These are phyloP conservation scores for Climacium dendroides DNA, from an alignment of 225 moss, liverwort and hornwort species.

Conservation along the genomic window DNA sequence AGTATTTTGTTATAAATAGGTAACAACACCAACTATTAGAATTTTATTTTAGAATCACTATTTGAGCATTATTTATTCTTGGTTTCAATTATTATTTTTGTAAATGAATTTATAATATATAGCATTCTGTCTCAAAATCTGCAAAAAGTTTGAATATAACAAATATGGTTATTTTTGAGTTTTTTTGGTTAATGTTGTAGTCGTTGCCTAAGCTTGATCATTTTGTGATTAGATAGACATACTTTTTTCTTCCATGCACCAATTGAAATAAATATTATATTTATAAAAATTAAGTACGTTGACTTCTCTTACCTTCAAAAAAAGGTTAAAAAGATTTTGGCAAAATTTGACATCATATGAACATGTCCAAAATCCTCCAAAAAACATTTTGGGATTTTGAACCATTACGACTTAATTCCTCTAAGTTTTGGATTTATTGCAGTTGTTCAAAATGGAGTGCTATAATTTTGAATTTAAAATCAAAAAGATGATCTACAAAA, in stretches of 20 bases:
- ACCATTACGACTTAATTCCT: background rate
- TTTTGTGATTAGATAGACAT: background rate
- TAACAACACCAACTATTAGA: too few relatives aligned
- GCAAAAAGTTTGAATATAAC: too few relatives aligned
- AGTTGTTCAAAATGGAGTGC: background rate
- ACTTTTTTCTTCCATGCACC: accelerated
- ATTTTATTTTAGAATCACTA: too few relatives aligned
- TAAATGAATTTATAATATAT: too few relatives aligned
- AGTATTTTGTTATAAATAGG: too few relatives aligned
- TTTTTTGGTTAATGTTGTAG: background rate
- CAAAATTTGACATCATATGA: background rate
- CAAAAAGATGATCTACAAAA: background rate
- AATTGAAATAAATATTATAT: background rate
- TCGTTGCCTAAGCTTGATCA: accelerated
- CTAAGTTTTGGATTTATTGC: background rate
- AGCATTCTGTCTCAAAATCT: too few relatives aligned
- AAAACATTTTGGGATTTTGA: background rate
- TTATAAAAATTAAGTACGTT: accelerated
- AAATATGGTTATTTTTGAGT: too few relatives aligned
- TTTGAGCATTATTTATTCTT: too few relatives aligned
- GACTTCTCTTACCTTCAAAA: too few relatives aligned
- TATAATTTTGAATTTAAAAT: background rate
- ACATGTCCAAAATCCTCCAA: background rate
- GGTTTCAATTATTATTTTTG: too few relatives aligned
- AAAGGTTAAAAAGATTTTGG: accelerated